Evolutionary conservation across 75 land plant genomes (phyloP), one percentile per base, ranked within the genome.

Genomic region (Gnetum montanum): DNA sequence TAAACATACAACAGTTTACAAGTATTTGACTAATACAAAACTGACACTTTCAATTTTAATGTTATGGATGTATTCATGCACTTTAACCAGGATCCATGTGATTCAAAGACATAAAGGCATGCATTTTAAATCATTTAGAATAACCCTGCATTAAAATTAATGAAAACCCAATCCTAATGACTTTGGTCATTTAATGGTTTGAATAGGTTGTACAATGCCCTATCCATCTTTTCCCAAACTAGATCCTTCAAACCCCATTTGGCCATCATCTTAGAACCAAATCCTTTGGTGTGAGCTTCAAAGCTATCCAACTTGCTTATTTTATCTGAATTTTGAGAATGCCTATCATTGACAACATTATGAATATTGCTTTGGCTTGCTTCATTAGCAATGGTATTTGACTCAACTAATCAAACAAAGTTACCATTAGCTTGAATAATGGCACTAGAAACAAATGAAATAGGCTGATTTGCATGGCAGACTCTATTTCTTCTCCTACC

Each of bases 211-310:
- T 4, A 67, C 61, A 0, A 88, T 89, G 3, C 96, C 98, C 64
- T 89, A 83, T 1, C 75, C 77, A 57, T 82, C 82, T 61, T 70
- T 84, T 3, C 98, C 98, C 53, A 93, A 57, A 8, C 98, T 95
- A 28, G 36, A 54, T 6, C 98, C 98, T 70, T 84, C 88, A 57
- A 79, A 81, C n/a, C 84, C 84, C 84, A 81, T 81, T 53, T 78
- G 16, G 76, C 76, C 83, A 82, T 61, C 78, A 82, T 82, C 61
- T 74, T 84, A 6, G 98, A 94, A 18, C 96, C 96, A 65, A 94
- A 94, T 4, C 96, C 96, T 59, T 67, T 90, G 0, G 96, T 94
- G 45, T 94, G 99, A 50, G 57, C 81, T 68, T 95, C 99, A 73
- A 95, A 95, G 8, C 66, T 38, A 25, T 82, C 93, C 25, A 74